Base-by-base conservation (phyloP, 1,284 basidiomycete genomes). In the Moniliella sp. region DNA sequence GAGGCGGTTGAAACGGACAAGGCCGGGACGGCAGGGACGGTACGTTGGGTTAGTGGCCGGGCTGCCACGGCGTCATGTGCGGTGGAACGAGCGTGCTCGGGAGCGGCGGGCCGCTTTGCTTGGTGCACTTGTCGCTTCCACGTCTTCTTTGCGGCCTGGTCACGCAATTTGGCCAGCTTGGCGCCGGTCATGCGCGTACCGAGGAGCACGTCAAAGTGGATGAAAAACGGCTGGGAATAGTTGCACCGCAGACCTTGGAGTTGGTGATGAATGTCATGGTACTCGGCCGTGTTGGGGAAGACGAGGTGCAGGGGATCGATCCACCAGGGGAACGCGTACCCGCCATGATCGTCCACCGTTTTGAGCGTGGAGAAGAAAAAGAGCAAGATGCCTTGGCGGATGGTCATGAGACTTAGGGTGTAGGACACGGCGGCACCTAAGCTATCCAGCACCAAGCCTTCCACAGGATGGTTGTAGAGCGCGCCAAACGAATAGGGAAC, bases 261-360 rank as follows among this genome's bases (percentile, higher is more conserved):
- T 74, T 86, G 55, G 62, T 94, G 88, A 60, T 97, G 88, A 40
- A 97, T 91, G 62, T 94, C 88, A 62, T 94, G 88, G 62, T 93
- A 99, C 61, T 91, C 82, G 2, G 84, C 79, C 56, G 82, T 91
- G 61, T 99, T 99, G n/a, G 70, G 67, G 39, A 77, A 81, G 35
- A 93, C 51, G 46, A 81, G 56, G 61, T 94, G 86, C 29, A 86
- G 66, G 4, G 62, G 62, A 30, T 62, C 61, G 29, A 50, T 80
- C 56, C 91, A 86, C 63, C 76, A 83, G 33, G 82, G 82, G 14
- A 94, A 64, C 15, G 63, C 68, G 60, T 91, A 93, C 1, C 88
- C 88, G 43, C 86, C 93, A 62, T 97, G 88, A 59, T 97, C 91
- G 48, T 93, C 84, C 27, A 97, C 83, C 1, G 88, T 94, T 67